phyloP scores from a whole-genome alignment of 1,284 basidiomycete genomes.

The Sphagnurus paluster region DNA sequence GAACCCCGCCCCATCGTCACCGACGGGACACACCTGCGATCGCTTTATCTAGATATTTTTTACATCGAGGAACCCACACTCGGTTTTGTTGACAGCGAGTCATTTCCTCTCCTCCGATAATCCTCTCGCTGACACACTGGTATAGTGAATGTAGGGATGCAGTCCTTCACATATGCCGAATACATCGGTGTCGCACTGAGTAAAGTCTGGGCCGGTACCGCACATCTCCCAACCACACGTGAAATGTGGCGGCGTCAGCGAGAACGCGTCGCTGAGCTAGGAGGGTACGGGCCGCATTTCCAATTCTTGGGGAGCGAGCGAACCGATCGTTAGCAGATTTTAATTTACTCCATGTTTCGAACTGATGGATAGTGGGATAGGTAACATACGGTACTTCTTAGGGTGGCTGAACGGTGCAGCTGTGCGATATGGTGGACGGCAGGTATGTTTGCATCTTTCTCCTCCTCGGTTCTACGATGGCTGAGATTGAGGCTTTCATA shows the following conservation, averaged over 20 bases:
- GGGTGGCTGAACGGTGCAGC: slow-evolving; percentile 37
- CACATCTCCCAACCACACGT: slow-evolving; percentile 29
- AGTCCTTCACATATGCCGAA: slow-evolving; percentile 39
- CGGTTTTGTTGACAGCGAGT: slow-evolving; percentile 38
- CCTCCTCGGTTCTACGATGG: not conserved
- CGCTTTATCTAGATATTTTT: slow-evolving; percentile 45
- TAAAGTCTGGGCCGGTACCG: slow-evolving; percentile 36
- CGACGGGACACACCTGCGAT: slow-evolving; percentile 44
- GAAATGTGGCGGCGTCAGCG: slow-evolving; percentile 33
- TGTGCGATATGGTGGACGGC: slow-evolving; percentile 31
- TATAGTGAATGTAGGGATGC: slow-evolving; percentile 39
- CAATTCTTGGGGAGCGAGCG: slow-evolving; percentile 31
- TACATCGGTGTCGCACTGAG: slow-evolving; percentile 35
- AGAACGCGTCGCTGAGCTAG: slow-evolving; percentile 26
- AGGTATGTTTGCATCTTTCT: slow-evolving; percentile 20
- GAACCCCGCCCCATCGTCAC: slow-evolving; percentile 39
- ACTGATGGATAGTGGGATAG: too few species aligned
- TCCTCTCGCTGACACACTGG: not conserved
- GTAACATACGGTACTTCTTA: slow-evolving; percentile 27
- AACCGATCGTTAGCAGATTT: slow-evolving; percentile 22
- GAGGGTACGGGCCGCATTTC: slow-evolving; percentile 36
- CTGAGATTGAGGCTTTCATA: not conserved
- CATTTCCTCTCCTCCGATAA: not conserved
- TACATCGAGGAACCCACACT: slow-evolving; percentile 53
- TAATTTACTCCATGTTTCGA: not conserved